Conservation (phyloP, 164 flowering plant species). For the Warburgia ugandensis region DNA sequence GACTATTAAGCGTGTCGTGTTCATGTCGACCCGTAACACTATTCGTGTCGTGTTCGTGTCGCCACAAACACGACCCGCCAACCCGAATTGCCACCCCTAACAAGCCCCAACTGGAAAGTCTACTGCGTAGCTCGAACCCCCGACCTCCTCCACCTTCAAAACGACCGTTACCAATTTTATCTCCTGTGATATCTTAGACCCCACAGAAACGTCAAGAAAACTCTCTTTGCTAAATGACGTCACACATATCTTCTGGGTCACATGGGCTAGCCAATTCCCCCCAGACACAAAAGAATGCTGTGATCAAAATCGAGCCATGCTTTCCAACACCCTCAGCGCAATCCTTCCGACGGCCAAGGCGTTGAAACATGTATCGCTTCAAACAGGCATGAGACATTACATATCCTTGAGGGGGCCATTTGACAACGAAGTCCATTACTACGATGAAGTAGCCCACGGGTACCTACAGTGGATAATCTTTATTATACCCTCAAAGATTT, state of each 20-base stretch:
- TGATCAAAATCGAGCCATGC: constrained; percentile 59
- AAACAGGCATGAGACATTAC: constrained; percentile 83
- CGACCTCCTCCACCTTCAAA: constrained; percentile 1
- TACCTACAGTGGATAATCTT: constrained; percentile 30
- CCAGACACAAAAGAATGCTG: constrained; percentile 46
- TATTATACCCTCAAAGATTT: constrained; percentile 70
- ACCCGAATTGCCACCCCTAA: constrained; percentile 70
- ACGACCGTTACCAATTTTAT: constrained; percentile 40
- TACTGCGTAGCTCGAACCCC: constrained; percentile 63
- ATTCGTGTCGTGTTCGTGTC: not conserved
- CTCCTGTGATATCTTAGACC: constrained; percentile 65
- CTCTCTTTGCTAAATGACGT: constrained; percentile 40
- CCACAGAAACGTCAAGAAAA: constrained; percentile 34
- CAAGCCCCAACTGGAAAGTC: constrained; percentile 46
- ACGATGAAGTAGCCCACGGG: constrained; percentile 59
- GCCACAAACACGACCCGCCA: constrained; percentile 41
- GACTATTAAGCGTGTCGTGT: too few relatives aligned
- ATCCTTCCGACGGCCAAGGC: constrained; percentile 41
- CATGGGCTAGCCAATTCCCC: constrained; percentile 66
- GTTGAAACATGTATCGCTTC: constrained; percentile 70
- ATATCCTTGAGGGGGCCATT: constrained; percentile 29
- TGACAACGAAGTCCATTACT: constrained; percentile 8
- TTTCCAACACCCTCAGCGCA: constrained; percentile 56
- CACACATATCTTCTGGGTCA: constrained; percentile 84
- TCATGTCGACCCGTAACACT: too few relatives aligned